Evolutionary conservation across 1,284 basidiomycete genomes (phyloP), one percentile per base, ranked within the genome.

Genomic region (Cystobasidiaceae sp.): DNA sequence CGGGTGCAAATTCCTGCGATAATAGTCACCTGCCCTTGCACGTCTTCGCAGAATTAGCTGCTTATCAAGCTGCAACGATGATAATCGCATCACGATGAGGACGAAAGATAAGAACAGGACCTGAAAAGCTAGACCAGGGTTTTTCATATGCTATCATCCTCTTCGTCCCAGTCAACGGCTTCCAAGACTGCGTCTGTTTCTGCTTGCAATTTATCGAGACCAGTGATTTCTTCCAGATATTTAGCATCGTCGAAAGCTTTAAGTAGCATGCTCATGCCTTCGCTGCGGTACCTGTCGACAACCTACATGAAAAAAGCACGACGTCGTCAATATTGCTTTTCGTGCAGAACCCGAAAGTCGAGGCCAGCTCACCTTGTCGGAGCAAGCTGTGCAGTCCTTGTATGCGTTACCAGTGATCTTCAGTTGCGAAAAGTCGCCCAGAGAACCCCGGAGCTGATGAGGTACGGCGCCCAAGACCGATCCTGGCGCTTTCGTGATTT

Each of bases 391-490:
- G 75, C 96, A 98, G 49, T 82, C 81, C 62, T 88, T 83, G 75
- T 89, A 98, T 0, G 93, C 90, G 2, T 87, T 84, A 0, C 93
- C 94, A 0, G 87, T 85, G 59, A 98, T 85, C 32, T 85, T 84
- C 71, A 94, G 79, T 43, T 86, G 92, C 51, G 85, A 82, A 81
- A 96, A 98, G 67, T 89, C 86, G 4, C 86, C 84, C 8, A 98
- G 80, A 79, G 86, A 91, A 0, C 93, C 96, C 0, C 96, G 85
- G 4, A 98, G 80, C 75, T 97, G 94, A 75, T 98, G 96, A 0
- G 94, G 94, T 0, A 97, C 88, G 2, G 87, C 79, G 0, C 93
- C 93, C 0, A 97, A 82, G 0, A 77, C 89, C 79, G 75, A 88
- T 80, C 75, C 48, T 57, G 63, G 19, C 11, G 37, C 32, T 17